Base-by-base conservation (phyloP, 2,329 filamentous ascomycete genomes). In the Colletotrichum phormii region DNA sequence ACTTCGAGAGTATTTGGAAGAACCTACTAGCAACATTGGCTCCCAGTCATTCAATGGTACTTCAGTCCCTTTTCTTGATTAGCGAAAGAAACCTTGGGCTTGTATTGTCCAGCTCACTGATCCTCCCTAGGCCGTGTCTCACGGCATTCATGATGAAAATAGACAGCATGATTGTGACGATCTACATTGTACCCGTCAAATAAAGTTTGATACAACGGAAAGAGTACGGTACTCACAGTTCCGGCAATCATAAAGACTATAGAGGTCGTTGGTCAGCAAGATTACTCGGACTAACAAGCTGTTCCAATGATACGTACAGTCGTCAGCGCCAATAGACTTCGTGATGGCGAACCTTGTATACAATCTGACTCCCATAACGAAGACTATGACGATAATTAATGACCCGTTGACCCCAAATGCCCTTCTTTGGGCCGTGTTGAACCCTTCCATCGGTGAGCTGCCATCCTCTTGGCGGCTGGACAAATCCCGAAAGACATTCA, bases 331-430 rank as follows among this genome's bases (percentile, higher is more conserved):
- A 4, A 68, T 11, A 4, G 58, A 49, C 15, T 63, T 68, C 6
- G 66, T 68, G 15, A 68, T 63, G n/a, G 46, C 18, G n/a, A 68
- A 51, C n/a, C 66, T 68, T 13, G 66, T 22, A 24, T 51, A 68
- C 26, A 57, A 63, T 13, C 59, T 58, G 31, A 68, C 55, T 0
- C 66, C 49, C 66, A 68, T 68, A 1, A 68, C 18, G 13, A 68
- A 35, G 24, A 35, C 26, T 13, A 57, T 68, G 35, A 63, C 62
- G 12, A 68, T n/a, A 8, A 68, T 68, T 6, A 68, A 68, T 12
- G 49, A 58, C 5, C 49, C 59, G n/a, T 68, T 68, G 59, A 63
- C 29, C 6, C 58, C 59, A 6, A 68, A n/a, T 9, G 59, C 58
- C 37, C 35, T 62, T 12, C 13, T 8, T 15, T 68, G 66, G 8